Evolutionary conservation across 305 asterid species (phyloP), one percentile per base, ranked within the genome.

Genomic region (Striga hermonthica): DNA sequence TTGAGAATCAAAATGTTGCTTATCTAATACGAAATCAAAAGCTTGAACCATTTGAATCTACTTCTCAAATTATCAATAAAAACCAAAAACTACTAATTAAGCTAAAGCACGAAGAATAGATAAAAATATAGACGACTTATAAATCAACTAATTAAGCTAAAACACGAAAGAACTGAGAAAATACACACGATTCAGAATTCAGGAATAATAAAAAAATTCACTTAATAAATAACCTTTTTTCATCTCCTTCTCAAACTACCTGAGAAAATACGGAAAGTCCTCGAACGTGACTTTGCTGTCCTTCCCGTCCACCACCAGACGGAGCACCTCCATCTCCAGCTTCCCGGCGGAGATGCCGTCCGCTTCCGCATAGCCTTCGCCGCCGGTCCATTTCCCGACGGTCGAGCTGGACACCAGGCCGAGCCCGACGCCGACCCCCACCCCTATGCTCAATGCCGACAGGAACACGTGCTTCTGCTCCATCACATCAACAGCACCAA

Each of bases 391-490:
- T 82, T 75, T 85, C 56, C 90, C 84, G 57, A 86, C 87, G 15
- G 86, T 72, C 56, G 90, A 81, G 35, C 92, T 86, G 36, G 92
- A 83, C 6, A 79, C 95, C 80, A 89, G 70, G 4, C 88, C 82
- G 36, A 78, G 76, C 4, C 98, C 98, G 39, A 91, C 78, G 52
- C 97, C 97, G 1, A 91, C 84, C 28, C 97, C 98, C 4, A 91
- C 89, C 10, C 98, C 98, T 4, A 91, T 88, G 77, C 97, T 76
- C 84, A 91, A 80, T 78, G 97, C 98, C 45, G 98, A 92, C 80
- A 86, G 72, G 50, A 87, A 62, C 49, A 87, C 80, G 71, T 81
- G 90, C 71, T 89, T 92, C 77, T 92, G 97, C 38, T 89, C 88
- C 88, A 83, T 83, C 82, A 40, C 59, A 49, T n/a, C 39, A 65